Evolutionary conservation across 768 basidiomycete species (phyloP), one percentile per base, ranked within the genome.

Genomic region (Lentinula detonsa): DNA sequence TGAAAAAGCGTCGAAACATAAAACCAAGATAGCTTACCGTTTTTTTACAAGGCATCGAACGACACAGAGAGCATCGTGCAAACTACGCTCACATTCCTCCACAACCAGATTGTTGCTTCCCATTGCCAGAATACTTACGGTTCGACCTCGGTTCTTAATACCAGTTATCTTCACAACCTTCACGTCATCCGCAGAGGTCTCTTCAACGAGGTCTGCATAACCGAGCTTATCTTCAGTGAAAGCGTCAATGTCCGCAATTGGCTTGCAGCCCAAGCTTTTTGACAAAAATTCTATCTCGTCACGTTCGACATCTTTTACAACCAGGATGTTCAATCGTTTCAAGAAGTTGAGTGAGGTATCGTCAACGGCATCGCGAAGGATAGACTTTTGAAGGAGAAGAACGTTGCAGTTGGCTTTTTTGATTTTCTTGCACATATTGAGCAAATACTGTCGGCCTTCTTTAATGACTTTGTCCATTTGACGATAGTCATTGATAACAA

Each of bases 381-480:
- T 99, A 48, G 97, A 98, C 74, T 99, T 99, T 81, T 99, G 97
- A 70, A 99, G 97, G 50, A 99, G 84, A 53, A 99, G 87, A 55
- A 98, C 97, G 68, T 98, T 99, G 83, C 97, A 98, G 66, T 95
- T 95, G n/a, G 95, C 88, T 76, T 97, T 98, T 75, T 98, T 99
- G 76, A 99, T 98, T 76, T 95, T 95, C 76, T 98, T 98, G 86
- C 93, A 96, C 58, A 98, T 85, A 72, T 95, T 98, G 69, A 99
- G 86, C 61, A 99, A 84, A 73, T 99, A 98, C 74, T 95, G 93
- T 50, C 97, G 90, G 61, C 96, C 96, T 75, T 99, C 97, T 75
- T 99, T 98, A 76, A 99, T 89, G 62, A 98, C 95, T 74, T 98
- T 97, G 82, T 98, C 97, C 96, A 99, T 98, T 73, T 98, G 97